These are phyloP conservation scores for Phytophthora melonis DNA, from an alignment of 352 stramenopile genomes.

Conservation along the genomic window DNA sequence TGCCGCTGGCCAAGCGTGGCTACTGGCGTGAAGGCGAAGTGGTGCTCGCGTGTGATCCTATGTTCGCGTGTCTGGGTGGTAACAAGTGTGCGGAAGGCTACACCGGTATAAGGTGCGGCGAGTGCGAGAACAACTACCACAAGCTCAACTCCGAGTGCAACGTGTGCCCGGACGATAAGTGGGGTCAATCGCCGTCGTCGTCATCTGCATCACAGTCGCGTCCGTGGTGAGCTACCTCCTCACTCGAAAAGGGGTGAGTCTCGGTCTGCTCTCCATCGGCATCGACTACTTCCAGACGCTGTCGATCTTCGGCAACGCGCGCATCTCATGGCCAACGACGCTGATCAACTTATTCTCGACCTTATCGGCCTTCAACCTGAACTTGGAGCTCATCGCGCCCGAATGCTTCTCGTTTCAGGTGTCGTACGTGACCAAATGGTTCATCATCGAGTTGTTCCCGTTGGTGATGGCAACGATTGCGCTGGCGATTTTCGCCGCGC, in stretches of 20 bases:
- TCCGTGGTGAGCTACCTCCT: constrained; percentile 67
- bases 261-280: constrained; percentile 80
- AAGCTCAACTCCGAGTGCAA: constrained; percentile 74
- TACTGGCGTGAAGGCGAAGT: constrained; percentile 70
- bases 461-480: constrained; percentile 53
- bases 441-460: constrained; percentile 67
- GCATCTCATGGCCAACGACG: constrained; percentile 70
- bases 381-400: constrained; percentile 83
- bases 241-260: constrained; percentile 67
- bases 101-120: constrained; percentile 53
- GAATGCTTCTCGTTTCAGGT: constrained; percentile 84
- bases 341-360: constrained; percentile 74
- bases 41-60: constrained; percentile 62
- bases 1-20: constrained; percentile 53
- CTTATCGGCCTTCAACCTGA: constrained; percentile 85
- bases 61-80: constrained; percentile 62
- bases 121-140: constrained; percentile 59
- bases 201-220: constrained; percentile 58
- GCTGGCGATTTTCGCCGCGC: constrained; percentile 54
- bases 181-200: constrained; percentile 60
- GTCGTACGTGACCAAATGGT: constrained; percentile 81
- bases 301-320: constrained; percentile 79
- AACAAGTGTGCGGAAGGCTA: constrained; percentile 63
- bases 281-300: constrained; percentile 91
- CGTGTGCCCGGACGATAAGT: constrained; percentile 62